Percentiles rank a stretch among this genome's conserved stretches.
phyloP scores from a whole-genome alignment of 495 filamentous ascomycete genomes.

The Chaetomium cochliodes region DNA sequence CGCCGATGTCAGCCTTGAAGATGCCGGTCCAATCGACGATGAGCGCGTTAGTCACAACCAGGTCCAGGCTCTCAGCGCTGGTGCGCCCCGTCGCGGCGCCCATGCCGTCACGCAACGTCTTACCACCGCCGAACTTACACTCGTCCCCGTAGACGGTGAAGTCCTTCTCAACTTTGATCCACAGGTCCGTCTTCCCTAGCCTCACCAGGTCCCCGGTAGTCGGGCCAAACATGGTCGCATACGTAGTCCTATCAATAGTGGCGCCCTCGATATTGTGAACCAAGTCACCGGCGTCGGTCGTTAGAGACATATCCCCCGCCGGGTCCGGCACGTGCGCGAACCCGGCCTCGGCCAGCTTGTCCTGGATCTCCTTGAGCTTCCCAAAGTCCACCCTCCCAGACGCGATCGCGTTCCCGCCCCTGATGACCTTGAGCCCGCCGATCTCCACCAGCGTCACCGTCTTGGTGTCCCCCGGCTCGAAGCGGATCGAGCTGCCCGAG shows the following conservation, averaged over 20 bases:
- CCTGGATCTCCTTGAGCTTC: conserved; percentile 63
- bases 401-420: conserved; percentile 79
- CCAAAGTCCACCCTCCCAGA: conserved; percentile 65
- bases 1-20: conserved; percentile 95
- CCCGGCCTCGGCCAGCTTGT: conserved; percentile 62
- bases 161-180: conserved; percentile 91
- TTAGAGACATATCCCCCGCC: conserved; percentile 47
- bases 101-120: conserved; percentile 94
- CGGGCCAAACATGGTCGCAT: conserved; percentile 88
- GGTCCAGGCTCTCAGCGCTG: conserved; percentile 72
- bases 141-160: conserved; percentile 85
- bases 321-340: conserved; percentile 77
- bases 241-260: conserved; percentile 73
- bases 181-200: conserved; percentile 82
- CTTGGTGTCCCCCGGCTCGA: conserved; percentile 91
- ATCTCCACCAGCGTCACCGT: conserved; percentile 94
- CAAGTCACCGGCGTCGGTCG: conserved; percentile 55
- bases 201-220: conserved; percentile 82
- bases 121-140: conserved; percentile 93
- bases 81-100: conserved; percentile 79
- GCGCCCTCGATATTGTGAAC: conserved; percentile 54
- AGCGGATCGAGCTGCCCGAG: conserved; percentile 88
- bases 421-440: conserved; percentile 75
- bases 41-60: conserved; percentile 89
- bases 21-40: conserved; percentile 92